Base-by-base conservation (phyloP, 2,329 filamentous ascomycete genomes). In the Diaporthe amygdali region DNA sequence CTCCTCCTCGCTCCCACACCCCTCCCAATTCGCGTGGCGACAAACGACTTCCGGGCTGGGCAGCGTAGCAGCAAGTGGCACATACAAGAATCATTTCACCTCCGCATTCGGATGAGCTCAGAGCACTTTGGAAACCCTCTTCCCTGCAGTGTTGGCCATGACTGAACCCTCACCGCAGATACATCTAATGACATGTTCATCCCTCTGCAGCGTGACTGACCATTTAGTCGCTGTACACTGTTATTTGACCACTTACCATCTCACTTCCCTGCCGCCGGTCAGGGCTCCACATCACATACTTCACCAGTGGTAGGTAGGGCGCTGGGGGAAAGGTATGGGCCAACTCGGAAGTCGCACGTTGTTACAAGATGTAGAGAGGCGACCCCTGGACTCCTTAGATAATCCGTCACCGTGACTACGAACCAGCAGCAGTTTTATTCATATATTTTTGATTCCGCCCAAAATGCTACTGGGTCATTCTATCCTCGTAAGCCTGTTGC, bases 391-490 rank as follows among this genome's bases (percentile, higher is more conserved):
- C 59, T 12, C 3, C 22, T 25, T 8, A 37, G 25, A 5, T 44
- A 25, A n/a, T n/a, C n/a, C n/a, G 12, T 63, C 41, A 25, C 59
- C 27, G 30, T 55, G 7, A 14, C 27, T 22, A 47, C 66, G 15
- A 49, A 27, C 4, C 27, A 20, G 25, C 7, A 39, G 37, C 55
- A 64, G 15, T 30, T 20, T 44, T 46, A 22, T 37, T 55, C 22
- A 44, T 51, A 49, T 67, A 20, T 30, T 32, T 46, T 59, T 66
- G 17, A 66, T 72, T 70, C 52, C 71, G 37, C 37, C 34, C 51
- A 51, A 70, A 56, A 54, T 66, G 44, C 66, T 54, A 32, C 37
- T 66, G 47, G 68, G 52, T 63, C 68, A 63, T 70, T 67, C 71
- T 72, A 72, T 67, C 49, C 52, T 70, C 67, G 12, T 66, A 32